Conservation (phyloP, 257 asterid species). For the Plantago ovata region DNA sequence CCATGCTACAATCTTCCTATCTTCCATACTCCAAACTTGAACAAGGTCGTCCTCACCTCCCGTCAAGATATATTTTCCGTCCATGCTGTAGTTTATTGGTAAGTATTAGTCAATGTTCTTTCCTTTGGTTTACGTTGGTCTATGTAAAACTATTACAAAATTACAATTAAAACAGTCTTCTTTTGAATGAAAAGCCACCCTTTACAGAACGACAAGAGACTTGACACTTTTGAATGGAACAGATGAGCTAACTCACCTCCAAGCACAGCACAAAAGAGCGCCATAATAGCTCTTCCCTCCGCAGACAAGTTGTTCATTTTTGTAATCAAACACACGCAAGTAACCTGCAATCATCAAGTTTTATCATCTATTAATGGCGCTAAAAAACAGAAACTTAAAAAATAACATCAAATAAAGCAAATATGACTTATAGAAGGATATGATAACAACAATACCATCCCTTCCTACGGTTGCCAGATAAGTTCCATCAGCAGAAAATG, state of each 20-base stretch:
- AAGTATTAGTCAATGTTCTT: conserved; percentile 19
- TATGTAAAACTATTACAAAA: too few species aligned
- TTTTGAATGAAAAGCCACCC: too few species aligned
- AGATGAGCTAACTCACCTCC: conserved; percentile 57
- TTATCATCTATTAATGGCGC: conserved; percentile 22
- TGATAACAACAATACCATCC: conserved; percentile 47
- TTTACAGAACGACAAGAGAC: too few species aligned
- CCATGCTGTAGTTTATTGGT: conserved; percentile 68
- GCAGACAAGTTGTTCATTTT: conserved; percentile 76
- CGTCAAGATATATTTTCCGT: conserved; percentile 91
- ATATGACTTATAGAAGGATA: too few species aligned
- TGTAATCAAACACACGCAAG: conserved; percentile 90
- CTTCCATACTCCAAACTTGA: conserved; percentile 99
- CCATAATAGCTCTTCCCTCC: conserved; percentile 99
- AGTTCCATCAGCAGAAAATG: conserved; percentile 62
- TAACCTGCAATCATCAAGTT: conserved; percentile 53
- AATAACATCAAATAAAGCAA: conserved; percentile 16
- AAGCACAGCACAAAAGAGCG: conserved; percentile 92
- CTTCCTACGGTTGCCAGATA: conserved; percentile 70
- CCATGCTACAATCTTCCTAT: conserved; percentile 95
- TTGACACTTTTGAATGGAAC: not conserved
- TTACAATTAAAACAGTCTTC: too few species aligned
- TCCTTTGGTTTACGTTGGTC: too few species aligned
- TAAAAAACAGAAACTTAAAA: conserved; percentile 16
- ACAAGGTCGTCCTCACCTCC: conserved; percentile 99